Evolutionary conservation across 306 rosid genomes (phyloP).

Genomic region (Sphenostylis stenocarpa): DNA sequence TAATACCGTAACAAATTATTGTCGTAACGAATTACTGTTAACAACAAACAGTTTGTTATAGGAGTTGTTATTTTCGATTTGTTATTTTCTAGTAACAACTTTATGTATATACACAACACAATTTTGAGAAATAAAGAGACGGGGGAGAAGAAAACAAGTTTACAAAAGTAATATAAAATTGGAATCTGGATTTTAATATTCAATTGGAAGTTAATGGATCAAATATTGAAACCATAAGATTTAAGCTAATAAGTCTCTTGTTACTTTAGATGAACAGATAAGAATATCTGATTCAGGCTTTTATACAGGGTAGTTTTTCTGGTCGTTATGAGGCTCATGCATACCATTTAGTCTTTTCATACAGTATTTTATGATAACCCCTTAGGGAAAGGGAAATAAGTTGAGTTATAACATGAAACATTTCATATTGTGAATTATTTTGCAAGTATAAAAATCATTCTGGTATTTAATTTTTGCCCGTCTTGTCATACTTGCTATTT

Average conservation of each 20-base stretch:
- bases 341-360: neutral
- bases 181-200: slow-evolving; percentile 12
- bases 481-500: slow-evolving; percentile 1
- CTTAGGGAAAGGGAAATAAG: neutral
- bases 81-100: too few species aligned
- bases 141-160: too few species aligned
- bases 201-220: slow-evolving; percentile 3
- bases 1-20: too few species aligned
- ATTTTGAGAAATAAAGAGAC: too few species aligned
- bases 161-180: too few species aligned
- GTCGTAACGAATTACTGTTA: too few species aligned
- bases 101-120: too few species aligned
- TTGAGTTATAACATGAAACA: neutral
- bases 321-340: neutral
- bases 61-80: too few species aligned
- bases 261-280: neutral
- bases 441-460: neutral
- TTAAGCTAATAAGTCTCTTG: neutral
- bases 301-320: neutral
- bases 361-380: slow-evolving; percentile 1
- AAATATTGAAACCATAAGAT: neutral
- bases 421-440: neutral
- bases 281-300: slow-evolving; percentile 1
- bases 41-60: too few species aligned
- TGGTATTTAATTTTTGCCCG: neutral